Evolutionary conservation across 371 early-diverging fungal species (phyloP).

Genomic region (Mucor ambiguus): DNA sequence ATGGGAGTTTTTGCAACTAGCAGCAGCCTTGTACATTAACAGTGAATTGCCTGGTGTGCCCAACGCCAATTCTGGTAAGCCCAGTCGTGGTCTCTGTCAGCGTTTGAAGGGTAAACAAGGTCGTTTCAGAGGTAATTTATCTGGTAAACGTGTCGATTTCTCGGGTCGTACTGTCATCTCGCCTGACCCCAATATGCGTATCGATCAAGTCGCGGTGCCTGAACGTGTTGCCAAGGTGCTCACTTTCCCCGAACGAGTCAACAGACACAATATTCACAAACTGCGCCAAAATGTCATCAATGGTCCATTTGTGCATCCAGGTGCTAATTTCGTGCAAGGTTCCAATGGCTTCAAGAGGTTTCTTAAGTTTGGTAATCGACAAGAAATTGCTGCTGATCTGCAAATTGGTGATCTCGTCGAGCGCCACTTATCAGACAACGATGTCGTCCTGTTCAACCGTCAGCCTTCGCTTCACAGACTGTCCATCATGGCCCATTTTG

Average conservation of each 20-base stretch:
- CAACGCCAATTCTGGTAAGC: conserved; percentile 64
- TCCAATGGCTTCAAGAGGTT: conserved; percentile 58
- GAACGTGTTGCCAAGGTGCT: conserved; percentile 93
- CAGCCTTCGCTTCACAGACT: conserved; percentile 99
- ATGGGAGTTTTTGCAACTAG: conserved; percentile 98
- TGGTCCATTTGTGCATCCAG: conserved; percentile 94
- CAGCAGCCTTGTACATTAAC: conserved; percentile 97
- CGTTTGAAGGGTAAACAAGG: conserved; percentile 99
- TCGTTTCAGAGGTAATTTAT: conserved; percentile 99
- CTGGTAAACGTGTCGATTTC: conserved; percentile 99
- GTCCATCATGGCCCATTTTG: conserved; percentile 99
- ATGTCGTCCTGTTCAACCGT: conserved; percentile 99
- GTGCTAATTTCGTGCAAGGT: conserved; percentile 89
- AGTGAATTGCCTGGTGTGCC: conserved; percentile 92
- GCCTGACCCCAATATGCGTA: conserved; percentile 99
- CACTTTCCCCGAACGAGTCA: conserved; percentile 98
- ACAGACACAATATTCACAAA: conserved; percentile 83
- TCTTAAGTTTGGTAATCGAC: conserved; percentile 78
- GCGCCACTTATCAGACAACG: conserved; percentile 95
- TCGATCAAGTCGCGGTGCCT: conserved; percentile 99
- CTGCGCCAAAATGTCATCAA: conserved; percentile 84
- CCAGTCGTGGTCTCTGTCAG: conserved; percentile 93
- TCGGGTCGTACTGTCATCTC: conserved; percentile 99
- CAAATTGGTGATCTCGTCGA: conserved; percentile 96
- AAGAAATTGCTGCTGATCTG: conserved; percentile 73